phyloP scores from a whole-genome alignment of 176 grass and related monocot species.

The Phoenix dactylifera region DNA sequence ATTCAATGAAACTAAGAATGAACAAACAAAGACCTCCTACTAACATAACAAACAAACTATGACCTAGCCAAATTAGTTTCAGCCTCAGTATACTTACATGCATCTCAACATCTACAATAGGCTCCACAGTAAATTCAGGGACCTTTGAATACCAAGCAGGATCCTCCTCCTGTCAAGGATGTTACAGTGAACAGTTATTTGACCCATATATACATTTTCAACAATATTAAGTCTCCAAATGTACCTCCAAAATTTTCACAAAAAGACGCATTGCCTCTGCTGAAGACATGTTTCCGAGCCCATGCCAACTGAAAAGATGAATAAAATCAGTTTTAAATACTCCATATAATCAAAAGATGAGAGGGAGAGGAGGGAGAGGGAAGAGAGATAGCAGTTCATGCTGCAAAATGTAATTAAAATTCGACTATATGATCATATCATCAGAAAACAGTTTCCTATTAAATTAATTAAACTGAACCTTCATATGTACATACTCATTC shows the following conservation, averaged over 20 bases:
- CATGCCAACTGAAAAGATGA: constrained; percentile 67
- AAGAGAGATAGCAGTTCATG: not conserved
- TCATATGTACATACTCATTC: too few relatives aligned
- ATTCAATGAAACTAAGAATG: too few relatives aligned
- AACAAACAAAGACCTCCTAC: too few relatives aligned
- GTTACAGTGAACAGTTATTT: not conserved
- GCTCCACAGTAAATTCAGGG: constrained; percentile 47
- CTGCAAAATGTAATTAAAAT: too few relatives aligned
- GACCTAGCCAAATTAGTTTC: not conserved
- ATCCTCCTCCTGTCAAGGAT: constrained; percentile 79
- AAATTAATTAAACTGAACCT: too few relatives aligned
- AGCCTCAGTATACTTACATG: constrained; percentile 45
- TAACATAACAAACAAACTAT: not conserved
- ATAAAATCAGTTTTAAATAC: not conserved
- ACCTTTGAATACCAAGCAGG: constrained; percentile 90
- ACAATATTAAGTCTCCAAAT: not conserved
- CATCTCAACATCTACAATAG: constrained; percentile 83
- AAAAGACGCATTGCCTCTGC: constrained; percentile 95
- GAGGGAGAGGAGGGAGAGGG: not conserved
- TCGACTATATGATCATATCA: too few relatives aligned
- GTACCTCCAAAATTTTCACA: constrained; percentile 98
- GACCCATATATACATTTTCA: too few relatives aligned
- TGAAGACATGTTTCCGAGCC: constrained; percentile 76
- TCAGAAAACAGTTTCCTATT: too few relatives aligned
- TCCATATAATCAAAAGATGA: not conserved